These are phyloP conservation scores for Sporothrix pseudoabietina DNA, from an alignment of 2,329 filamentous ascomycete species.

Conservation along the genomic window DNA sequence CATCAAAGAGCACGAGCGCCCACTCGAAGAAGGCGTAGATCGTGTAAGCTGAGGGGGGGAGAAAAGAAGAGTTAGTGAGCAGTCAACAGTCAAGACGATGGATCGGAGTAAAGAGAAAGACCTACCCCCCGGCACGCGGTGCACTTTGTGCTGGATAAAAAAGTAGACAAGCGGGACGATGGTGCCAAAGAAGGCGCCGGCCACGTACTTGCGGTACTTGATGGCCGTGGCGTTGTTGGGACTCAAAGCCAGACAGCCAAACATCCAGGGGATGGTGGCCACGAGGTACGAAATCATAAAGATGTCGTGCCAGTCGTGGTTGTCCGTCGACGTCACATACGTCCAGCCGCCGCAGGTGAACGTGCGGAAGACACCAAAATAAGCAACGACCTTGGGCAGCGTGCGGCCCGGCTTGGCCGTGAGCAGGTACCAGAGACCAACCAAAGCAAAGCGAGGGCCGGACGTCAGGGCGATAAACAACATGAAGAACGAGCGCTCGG, in stretches of 20 bases:
- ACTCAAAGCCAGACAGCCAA: conserved; percentile 85
- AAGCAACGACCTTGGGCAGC: conserved; percentile 79
- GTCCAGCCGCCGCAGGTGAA: conserved; percentile 97
- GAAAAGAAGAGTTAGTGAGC: neutral
- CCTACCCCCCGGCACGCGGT: conserved; percentile 88
- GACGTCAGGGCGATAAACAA: conserved; percentile 96
- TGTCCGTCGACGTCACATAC: conserved; percentile 96
- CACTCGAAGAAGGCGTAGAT: conserved; percentile 98
- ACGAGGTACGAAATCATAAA: conserved; percentile 99
- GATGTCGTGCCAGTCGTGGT: conserved; percentile 98
- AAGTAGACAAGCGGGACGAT: conserved; percentile 91
- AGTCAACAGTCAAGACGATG: neutral
- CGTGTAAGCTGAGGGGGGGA: conserved; percentile 75
- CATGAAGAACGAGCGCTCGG: conserved; percentile 95
- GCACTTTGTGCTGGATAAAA: conserved; percentile 98
- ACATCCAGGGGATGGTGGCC: conserved; percentile 90
- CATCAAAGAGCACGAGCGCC: conserved; percentile 90
- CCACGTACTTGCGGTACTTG: conserved; percentile 85
- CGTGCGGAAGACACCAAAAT: conserved; percentile 81
- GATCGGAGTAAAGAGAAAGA: conserved; percentile 16
- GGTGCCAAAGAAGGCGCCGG: conserved; percentile 83
- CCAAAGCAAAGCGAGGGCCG: conserved; percentile 87
- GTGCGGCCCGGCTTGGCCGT: conserved; percentile 73
- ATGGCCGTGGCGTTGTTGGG: conserved; percentile 80
- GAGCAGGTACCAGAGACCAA: conserved; percentile 88